Percentiles rank a stretch among this genome's conserved stretches.
Evolutionary conservation across 2,329 filamentous ascomycete genomes (phyloP).

Genomic region (Cercospora brassicicola): DNA sequence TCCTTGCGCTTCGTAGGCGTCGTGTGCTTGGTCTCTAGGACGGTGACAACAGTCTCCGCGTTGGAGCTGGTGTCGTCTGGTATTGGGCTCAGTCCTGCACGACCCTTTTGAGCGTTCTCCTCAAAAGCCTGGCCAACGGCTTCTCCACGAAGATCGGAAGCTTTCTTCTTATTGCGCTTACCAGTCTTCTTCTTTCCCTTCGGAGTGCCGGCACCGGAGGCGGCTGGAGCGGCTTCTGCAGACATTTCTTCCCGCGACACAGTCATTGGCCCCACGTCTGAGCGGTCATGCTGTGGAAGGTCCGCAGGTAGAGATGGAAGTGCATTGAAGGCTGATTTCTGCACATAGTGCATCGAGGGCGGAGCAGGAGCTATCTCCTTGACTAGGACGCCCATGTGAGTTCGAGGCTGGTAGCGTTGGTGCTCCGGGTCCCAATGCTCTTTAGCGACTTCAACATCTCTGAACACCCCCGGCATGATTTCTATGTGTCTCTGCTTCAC

Average conservation of each 20-base stretch:
- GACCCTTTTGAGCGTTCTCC: slow-evolving; percentile 10
- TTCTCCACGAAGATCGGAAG: slow-evolving; percentile 10
- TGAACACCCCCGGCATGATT: slow-evolving; percentile 6
- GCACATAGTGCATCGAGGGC: slow-evolving; percentile 9
- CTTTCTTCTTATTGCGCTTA: slow-evolving; percentile 23
- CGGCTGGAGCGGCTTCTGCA: slow-evolving; percentile 22
- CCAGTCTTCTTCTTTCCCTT: slow-evolving; percentile 22
- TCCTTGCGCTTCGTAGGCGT: slow-evolving; percentile 9
- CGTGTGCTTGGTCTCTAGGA: not conserved
- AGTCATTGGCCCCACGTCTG: not conserved
- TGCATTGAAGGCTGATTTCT: slow-evolving; percentile 6
- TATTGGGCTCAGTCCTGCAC: not conserved
- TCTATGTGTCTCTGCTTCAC: not conserved
- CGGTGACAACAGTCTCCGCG: slow-evolving; percentile 5
- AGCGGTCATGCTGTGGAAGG: not conserved
- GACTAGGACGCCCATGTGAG: not conserved
- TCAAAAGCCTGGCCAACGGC: slow-evolving; percentile 1
- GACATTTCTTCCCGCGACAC: not conserved
- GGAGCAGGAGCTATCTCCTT: slow-evolving; percentile 2
- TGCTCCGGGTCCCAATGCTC: slow-evolving; percentile 20
- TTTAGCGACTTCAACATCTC: slow-evolving; percentile 17
- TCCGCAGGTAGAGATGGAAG: not conserved
- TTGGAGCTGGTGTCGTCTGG: slow-evolving; percentile 7
- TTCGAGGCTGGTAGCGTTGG: not conserved
- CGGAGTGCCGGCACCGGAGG: slow-evolving; percentile 25